Percentiles rank a stretch among this genome's conserved stretches.
phyloP scores from a whole-genome alignment of 2,329 filamentous ascomycete genomes.

The Ascochyta rabiei region DNA sequence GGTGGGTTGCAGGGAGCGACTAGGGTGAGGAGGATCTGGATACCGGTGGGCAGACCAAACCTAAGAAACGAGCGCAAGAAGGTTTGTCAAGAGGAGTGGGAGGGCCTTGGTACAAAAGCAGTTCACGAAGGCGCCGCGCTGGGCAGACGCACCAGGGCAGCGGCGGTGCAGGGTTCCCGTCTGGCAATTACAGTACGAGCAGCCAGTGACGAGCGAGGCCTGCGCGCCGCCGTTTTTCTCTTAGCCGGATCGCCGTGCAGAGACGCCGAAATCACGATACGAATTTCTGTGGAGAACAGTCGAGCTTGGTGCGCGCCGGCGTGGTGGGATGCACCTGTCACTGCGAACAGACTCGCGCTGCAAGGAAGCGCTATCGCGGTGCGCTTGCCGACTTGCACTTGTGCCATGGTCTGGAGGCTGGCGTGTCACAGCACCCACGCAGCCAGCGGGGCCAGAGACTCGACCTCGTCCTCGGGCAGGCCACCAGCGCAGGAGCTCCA shows the following conservation, averaged over 20 bases:
- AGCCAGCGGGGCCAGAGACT: background rate
- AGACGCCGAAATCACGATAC: conserved; percentile 31
- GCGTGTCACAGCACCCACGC: conserved; percentile 15
- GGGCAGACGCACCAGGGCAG: conserved; percentile 12
- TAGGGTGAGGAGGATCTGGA: conserved; percentile 20
- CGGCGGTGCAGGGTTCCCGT: conserved; percentile 11
- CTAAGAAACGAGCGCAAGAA: conserved; percentile 15
- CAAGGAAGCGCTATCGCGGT: conserved; percentile 7
- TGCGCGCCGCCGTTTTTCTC: conserved; percentile 16
- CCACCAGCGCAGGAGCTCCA: background rate
- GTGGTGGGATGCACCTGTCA: conserved; percentile 19
- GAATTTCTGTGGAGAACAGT: conserved; percentile 26
- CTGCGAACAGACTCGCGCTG: conserved; percentile 4
- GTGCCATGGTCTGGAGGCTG: conserved; percentile 13
- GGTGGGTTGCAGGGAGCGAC: conserved; percentile 27
- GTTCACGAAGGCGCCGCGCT: conserved; percentile 6
- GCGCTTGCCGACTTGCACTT: too few relatives aligned
- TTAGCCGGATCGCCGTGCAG: conserved; percentile 15
- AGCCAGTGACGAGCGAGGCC: conserved; percentile 14
- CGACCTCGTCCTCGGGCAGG: conserved; percentile 8
- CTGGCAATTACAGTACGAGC: conserved; percentile 19
- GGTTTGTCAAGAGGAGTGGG: conserved; percentile 17
- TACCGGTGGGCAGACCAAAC: conserved; percentile 20
- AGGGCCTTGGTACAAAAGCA: conserved; percentile 13
- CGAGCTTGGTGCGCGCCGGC: conserved; percentile 15